Conservation (phyloP, 116 monocot genomes). For the Zostera marina region DNA sequence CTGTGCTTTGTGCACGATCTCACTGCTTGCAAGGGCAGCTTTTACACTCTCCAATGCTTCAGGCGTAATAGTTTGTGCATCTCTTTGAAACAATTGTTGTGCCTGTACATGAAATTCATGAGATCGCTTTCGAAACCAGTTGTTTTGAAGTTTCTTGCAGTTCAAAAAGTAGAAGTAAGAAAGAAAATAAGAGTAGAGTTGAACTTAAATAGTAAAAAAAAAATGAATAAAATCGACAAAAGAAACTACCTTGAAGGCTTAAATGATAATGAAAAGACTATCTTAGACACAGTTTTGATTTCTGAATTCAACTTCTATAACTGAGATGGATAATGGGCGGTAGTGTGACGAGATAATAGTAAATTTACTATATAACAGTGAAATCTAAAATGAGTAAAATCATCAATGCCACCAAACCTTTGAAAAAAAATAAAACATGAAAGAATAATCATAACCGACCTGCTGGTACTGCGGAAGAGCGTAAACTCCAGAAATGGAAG, state of each 20-base stretch:
- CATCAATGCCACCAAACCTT: too few relatives aligned
- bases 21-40: slow-evolving; percentile 82
- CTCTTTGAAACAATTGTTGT: slow-evolving; percentile 81
- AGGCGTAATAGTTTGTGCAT: slow-evolving; percentile 92
- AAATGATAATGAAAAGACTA: too few relatives aligned
- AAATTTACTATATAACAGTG: too few relatives aligned
- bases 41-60: slow-evolving; percentile 88
- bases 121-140: not conserved
- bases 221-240: too few relatives aligned
- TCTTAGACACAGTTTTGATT: too few relatives aligned
- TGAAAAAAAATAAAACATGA: not conserved
- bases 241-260: too few relatives aligned
- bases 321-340: too few relatives aligned
- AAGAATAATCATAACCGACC: slow-evolving; percentile 3
- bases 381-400: too few relatives aligned
- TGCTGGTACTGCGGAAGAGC: slow-evolving; percentile 7
- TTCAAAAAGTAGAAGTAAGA: not conserved
- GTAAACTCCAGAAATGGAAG: not conserved
- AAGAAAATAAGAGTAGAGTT: not conserved
- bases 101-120: slow-evolving; percentile 24
- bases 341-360: too few relatives aligned
- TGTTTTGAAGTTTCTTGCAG: not conserved
- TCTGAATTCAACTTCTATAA: too few relatives aligned
- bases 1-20: slow-evolving; percentile 73
- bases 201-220: too few relatives aligned